These are phyloP conservation scores for Globisporangium nagaii DNA, from an alignment of 352 stramenopile species.

Conservation along the genomic window DNA sequence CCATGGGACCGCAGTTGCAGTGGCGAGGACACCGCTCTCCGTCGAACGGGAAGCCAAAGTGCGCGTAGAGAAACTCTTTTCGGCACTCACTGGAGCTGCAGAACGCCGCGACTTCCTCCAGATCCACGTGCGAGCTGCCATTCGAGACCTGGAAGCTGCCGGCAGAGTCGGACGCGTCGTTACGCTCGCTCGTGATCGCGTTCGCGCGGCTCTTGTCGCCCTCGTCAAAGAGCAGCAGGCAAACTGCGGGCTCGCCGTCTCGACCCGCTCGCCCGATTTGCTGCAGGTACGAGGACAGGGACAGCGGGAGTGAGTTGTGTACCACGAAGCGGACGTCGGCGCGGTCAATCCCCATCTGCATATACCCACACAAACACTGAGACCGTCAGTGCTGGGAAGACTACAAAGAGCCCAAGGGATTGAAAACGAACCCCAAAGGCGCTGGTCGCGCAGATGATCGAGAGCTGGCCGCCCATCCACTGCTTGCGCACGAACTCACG, in stretches of 20 bases:
- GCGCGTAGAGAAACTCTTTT: conserved; percentile 43
- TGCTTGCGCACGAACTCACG: conserved; percentile 72
- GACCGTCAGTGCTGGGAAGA: neutral
- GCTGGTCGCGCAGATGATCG: conserved; percentile 72
- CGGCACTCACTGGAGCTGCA: conserved; percentile 52
- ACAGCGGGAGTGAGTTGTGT: conserved; percentile 64
- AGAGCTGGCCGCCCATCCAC: conserved; percentile 72
- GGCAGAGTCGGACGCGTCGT: conserved; percentile 15
- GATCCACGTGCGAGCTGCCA: conserved; percentile 32
- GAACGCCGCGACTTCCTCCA: conserved; percentile 51
- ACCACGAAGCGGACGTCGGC: conserved; percentile 72
- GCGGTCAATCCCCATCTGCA: conserved; percentile 78
- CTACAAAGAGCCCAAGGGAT: neutral
- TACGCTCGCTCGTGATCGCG: conserved; percentile 33
- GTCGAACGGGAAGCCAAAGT: conserved; percentile 52
- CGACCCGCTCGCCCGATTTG: conserved; percentile 72
- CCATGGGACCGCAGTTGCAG: conserved; percentile 52
- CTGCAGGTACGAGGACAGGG: conserved; percentile 62
- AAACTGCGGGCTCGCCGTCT: conserved; percentile 45
- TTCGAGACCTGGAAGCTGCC: conserved; percentile 15
- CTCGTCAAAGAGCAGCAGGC: conserved; percentile 54
- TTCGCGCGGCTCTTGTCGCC: conserved; percentile 51
- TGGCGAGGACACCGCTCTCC: conserved; percentile 27
- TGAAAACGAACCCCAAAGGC: conserved; percentile 54
- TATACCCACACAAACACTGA: neutral